Evolutionary conservation across 148 eudicot species (phyloP).

Genomic region (Simmondsia chinensis): DNA sequence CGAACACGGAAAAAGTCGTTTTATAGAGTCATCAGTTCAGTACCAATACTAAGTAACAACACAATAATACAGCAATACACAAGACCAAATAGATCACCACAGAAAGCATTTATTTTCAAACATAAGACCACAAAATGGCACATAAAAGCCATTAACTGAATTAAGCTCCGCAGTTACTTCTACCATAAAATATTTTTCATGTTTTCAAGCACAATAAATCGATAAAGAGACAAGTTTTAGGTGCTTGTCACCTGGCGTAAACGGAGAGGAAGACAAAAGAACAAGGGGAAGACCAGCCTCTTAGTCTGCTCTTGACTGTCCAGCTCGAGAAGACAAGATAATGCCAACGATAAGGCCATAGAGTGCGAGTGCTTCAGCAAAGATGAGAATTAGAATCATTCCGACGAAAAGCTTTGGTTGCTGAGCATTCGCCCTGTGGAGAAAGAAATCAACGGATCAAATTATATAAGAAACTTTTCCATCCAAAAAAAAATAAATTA

Average conservation of each 20-base stretch:
- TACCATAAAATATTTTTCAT: constrained; percentile 6
- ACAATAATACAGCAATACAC: too few species aligned
- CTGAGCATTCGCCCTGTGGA: constrained; percentile 41
- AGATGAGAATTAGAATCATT: constrained; percentile 49
- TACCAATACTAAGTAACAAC: too few species aligned
- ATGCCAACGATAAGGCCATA: constrained; percentile 56
- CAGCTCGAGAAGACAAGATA: constrained; percentile 53
- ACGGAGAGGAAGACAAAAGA: constrained; percentile 11
- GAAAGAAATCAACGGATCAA: background rate
- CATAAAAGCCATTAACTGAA: constrained; percentile 17
- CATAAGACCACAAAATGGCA: too few species aligned
- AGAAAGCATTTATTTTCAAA: too few species aligned
- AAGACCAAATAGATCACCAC: too few species aligned
- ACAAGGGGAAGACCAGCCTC: constrained; percentile 14
- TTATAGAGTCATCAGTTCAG: too few species aligned
- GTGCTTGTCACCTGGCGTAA: constrained; percentile 17
- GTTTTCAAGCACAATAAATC: too few species aligned
- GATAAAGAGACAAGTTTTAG: constrained; percentile 13
- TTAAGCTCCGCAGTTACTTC: constrained; percentile 7
- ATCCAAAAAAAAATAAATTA: too few species aligned
- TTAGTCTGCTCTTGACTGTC: constrained; percentile 51
- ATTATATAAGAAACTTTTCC: too few species aligned
- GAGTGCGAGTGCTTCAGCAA: constrained; percentile 50
- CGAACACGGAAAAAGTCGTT: too few species aligned
- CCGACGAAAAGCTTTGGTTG: constrained; percentile 49